Evolutionary conservation across 345 rosid species (phyloP), one percentile per base, ranked within the genome.

Genomic region (Aquilaria yunnanensis): DNA sequence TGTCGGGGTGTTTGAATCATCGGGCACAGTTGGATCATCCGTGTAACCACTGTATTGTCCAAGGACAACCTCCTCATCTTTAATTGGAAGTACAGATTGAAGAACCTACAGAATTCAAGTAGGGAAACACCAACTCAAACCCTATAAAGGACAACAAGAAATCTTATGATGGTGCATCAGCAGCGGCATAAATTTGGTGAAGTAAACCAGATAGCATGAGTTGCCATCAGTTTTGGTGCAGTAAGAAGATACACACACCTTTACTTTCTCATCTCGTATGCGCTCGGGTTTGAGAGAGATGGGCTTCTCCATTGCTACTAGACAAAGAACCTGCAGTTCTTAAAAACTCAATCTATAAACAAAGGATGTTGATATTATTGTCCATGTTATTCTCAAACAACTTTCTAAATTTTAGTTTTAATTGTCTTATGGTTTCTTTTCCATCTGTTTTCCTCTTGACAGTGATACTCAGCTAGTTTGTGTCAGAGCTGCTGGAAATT

Each of bases 201-300:
- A n/a, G n/a, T 2, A 11, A 52, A 71, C 71, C 23, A 71, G 66
- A 54, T 56, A 49, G 45, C 43, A 47, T 14, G 10, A 32, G 46
- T 64, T 72, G 32, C 60, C 34, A 54, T 59, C 1, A 49, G 41
- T 61, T 37, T 37, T 37, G 43, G 43, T 37, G 43, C 29, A 48
- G 60, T 10, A 52, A 55, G 10, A 60, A 49, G 64, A 30, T 55
- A 61, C 51, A 67, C 51, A 67, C 61, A 85, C 99, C 99, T 95
- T 95, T 80, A 95, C 99, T 88, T 95, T 95, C 81, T 88, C 97
- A 76, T 95, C 97, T 2, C 97, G 92, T 49, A 95, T 91, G 78
- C 87, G 89, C 85, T 94, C 99, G 13, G 99, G 99, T 66, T 86
- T 94, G 64, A 94, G 92, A 68, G 97, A 94, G 64, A 94, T 59